Evolutionary conservation across 768 basidiomycete genomes (phyloP), one percentile per base, ranked within the genome.

Genomic region (Termitomyces sp.): DNA sequence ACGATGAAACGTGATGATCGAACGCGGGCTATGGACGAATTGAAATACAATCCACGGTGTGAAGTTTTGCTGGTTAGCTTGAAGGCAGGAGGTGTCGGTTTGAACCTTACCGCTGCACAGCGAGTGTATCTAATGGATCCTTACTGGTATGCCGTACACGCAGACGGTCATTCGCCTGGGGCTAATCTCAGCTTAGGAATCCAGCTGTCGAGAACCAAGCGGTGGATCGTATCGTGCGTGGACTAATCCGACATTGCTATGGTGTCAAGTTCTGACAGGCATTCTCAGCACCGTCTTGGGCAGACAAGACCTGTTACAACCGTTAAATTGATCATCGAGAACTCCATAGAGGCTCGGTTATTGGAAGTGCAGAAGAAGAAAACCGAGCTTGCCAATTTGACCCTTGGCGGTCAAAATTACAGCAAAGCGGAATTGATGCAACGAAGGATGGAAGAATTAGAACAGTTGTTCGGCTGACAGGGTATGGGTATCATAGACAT

Each of bases 1-100:
- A 95, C 94, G 3, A 99, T 99, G 97, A 96, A 92, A 72, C 89
- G 96, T 52, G 96, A 97, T 57, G 95, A 96, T 58, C 88, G 97
- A 18, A 90, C 87, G 13, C 83, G 84, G 58, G 92, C 97, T 4
- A 96, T 98, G 91, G 94, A 97, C 16, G 86, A 89, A 2, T 81
- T 99, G 61, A 96, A 95, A 76, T 82, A 84, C 65, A 95, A 99
- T 69, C 94, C 94, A 15, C 79, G 79, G 28, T 93, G 92, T 70
- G 97, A 99, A 78, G 93, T 99, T 16, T 80, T 99, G 45, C 82
- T 99, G 36, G 96, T 99, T 68, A 97, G 95, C 71, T 80, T 98
- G 66, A 92, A 96, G 69, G 97, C 97, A 7, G 97, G 97, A 57
- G 97, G 97, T 57, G 97, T 99, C 6, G 97, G 96, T 16, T 78